Evolutionary conservation across 1,139 yeast genomes (phyloP).

Genomic region (Scheffersomyces titani): DNA sequence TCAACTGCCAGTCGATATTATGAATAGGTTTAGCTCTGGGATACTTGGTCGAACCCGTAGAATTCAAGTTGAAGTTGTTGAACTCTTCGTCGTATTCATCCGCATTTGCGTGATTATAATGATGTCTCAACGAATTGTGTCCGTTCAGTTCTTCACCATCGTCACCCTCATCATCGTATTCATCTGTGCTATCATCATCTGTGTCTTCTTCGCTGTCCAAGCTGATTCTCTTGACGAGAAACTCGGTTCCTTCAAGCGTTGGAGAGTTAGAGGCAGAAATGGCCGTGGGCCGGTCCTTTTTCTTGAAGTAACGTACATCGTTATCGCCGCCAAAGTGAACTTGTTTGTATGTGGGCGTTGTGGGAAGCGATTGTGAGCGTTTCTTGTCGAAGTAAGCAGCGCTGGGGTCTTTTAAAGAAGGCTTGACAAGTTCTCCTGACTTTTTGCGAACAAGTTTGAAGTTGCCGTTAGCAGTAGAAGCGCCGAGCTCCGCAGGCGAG

Average conservation of each 20-base stretch:
- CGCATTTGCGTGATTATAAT: neutral
- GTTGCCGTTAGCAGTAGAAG: constrained; percentile 2
- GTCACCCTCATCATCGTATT: constrained; percentile 13
- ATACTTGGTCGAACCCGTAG: constrained; percentile 18
- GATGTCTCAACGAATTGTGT: constrained; percentile 14
- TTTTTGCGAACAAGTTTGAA: constrained; percentile 60
- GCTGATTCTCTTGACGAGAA: constrained; percentile 12
- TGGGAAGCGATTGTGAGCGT: constrained; percentile 65
- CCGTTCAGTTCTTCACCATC: constrained; percentile 19
- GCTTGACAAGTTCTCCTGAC: constrained; percentile 78
- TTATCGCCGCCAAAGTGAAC: constrained; percentile 75
- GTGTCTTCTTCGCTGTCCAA: constrained; percentile 15
- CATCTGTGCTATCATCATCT: constrained; percentile 17
- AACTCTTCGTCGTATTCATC: constrained; percentile 10
- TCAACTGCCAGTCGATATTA: constrained; percentile 50
- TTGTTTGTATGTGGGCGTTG: constrained; percentile 69
- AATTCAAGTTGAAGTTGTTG: constrained; percentile 12
- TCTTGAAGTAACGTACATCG: constrained; percentile 71
- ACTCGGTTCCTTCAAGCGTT: constrained; percentile 25
- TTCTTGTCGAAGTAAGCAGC: constrained; percentile 34
- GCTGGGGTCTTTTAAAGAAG: constrained; percentile 54
- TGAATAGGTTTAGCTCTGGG: constrained; percentile 22
- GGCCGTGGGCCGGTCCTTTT: constrained; percentile 73
- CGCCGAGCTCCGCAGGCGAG: neutral
- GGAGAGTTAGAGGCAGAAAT: constrained; percentile 71